Conservation (phyloP, 2,329 filamentous ascomycete species). For the Hypoxylon sp. region DNA sequence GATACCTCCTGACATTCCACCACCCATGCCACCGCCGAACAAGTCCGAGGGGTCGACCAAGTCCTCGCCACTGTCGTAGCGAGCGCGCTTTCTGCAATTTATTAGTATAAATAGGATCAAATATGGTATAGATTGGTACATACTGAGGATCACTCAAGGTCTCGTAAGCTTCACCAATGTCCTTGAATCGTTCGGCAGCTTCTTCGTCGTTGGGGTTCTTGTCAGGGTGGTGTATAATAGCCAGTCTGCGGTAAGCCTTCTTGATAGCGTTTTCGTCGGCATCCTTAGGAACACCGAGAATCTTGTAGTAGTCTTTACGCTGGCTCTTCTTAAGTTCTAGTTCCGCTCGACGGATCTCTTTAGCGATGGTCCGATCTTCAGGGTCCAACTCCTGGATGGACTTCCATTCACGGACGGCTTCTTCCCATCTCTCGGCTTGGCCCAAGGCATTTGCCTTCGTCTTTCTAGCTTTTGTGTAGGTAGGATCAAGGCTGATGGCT, state of each 20-base stretch:
- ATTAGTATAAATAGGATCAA: slow-evolving; percentile 56
- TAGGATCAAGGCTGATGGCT: slow-evolving; percentile 85
- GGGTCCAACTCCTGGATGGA: slow-evolving; percentile 86
- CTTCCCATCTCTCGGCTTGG: slow-evolving; percentile 90
- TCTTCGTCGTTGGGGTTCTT: slow-evolving; percentile 92
- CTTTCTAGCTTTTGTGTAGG: slow-evolving; percentile 91
- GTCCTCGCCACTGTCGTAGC: slow-evolving; percentile 94
- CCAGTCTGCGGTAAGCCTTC: slow-evolving; percentile 95
- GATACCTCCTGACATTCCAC: slow-evolving; percentile 71
- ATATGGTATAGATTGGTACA: slow-evolving; percentile 57
- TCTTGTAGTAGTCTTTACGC: slow-evolving; percentile 99
- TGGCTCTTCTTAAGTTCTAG: slow-evolving; percentile 97
- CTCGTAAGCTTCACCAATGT: slow-evolving; percentile 97
- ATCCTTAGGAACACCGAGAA: slow-evolving; percentile 88
- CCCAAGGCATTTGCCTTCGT: slow-evolving; percentile 93
- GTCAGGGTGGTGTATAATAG: slow-evolving; percentile 95
- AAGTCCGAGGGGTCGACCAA: slow-evolving; percentile 90
- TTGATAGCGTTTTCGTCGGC: slow-evolving; percentile 90
- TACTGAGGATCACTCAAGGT: slow-evolving; percentile 94
- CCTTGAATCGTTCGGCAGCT: slow-evolving; percentile 95
- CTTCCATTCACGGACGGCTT: slow-evolving; percentile 91
- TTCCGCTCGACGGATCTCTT: slow-evolving; percentile 91
- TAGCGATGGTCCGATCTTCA: slow-evolving; percentile 82
- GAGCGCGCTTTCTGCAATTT: slow-evolving; percentile 79
- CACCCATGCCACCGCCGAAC: slow-evolving; percentile 73